Evolutionary conservation across 805 yeast species (phyloP).

Genomic region (Pichia sporocuriosa): DNA sequence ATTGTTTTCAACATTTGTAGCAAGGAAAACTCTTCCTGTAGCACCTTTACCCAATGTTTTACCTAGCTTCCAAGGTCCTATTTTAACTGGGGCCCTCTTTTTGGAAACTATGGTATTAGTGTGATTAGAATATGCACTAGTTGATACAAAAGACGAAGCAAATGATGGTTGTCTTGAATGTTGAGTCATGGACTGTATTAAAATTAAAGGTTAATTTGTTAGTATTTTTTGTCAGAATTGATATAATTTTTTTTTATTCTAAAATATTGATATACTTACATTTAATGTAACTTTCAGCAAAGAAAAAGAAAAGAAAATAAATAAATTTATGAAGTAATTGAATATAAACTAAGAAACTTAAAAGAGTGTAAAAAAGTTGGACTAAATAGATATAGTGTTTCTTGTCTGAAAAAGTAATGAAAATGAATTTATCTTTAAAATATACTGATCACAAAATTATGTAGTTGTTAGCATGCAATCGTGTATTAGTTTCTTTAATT

Average conservation of each 20-base stretch:
- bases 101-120: conserved; percentile 1
- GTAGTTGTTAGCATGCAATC: too few species aligned
- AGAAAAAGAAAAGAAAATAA: neutral
- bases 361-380: conserved; percentile 1
- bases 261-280: neutral
- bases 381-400: too few species aligned
- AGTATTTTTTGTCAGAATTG: too few species aligned
- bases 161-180: conserved; percentile 57
- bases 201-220: neutral
- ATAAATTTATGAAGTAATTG: neutral
- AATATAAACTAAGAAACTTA: neutral
- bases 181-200: conserved; percentile 23
- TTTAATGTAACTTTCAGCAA: neutral
- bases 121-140: conserved; percentile 13
- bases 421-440: neutral
- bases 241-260: neutral
- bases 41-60: conserved; percentile 95
- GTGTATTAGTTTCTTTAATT: too few species aligned
- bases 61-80: conserved; percentile 97
- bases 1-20: conserved; percentile 77
- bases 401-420: too few species aligned
- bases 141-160: conserved; percentile 44
- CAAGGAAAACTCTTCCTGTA: conserved; percentile 89
- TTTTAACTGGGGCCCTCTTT: conserved; percentile 34
- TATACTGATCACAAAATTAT: neutral